A percentile compares a stretch with the other conserved stretches of the same genome.
Evolutionary conservation across 176 grass and related monocot genomes (phyloP).

Genomic region (Panicum miliaceum): DNA sequence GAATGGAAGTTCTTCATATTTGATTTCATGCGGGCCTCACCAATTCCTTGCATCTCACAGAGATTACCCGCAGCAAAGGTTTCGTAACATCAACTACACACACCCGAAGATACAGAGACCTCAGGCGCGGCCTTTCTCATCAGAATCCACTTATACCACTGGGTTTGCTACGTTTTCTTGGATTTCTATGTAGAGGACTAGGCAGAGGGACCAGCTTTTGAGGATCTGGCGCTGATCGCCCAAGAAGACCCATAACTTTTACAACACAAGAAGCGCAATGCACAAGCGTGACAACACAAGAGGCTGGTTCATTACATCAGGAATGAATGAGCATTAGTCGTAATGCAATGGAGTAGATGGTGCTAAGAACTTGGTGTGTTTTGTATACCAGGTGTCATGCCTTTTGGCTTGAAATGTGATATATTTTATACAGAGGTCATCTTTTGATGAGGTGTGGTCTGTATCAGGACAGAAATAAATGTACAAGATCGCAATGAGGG

Average conservation of each 20-base stretch:
- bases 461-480: conserved; percentile 24
- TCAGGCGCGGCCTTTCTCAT: no score
- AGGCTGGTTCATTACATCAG: not conserved
- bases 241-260: not conserved
- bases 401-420: conserved; percentile 36
- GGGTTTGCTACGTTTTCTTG: no score
- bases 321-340: not conserved
- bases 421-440: conserved; percentile 43
- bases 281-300: not conserved
- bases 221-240: not conserved
- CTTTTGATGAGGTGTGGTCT: conserved; percentile 25
- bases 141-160: no score
- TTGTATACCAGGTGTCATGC: conserved; percentile 18
- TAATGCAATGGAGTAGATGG: not conserved
- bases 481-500: conserved; percentile 14
- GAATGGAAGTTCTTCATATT: no score
- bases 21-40: no score
- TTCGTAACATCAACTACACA: no score
- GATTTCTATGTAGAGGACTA: no score
- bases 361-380: not conserved
- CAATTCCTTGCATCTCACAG: no score
- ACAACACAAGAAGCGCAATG: not conserved
- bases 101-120: no score
- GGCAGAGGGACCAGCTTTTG: not conserved
- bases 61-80: no score